phyloP scores from a whole-genome alignment of 148 eudicot genomes.

The Cornus controversa region DNA sequence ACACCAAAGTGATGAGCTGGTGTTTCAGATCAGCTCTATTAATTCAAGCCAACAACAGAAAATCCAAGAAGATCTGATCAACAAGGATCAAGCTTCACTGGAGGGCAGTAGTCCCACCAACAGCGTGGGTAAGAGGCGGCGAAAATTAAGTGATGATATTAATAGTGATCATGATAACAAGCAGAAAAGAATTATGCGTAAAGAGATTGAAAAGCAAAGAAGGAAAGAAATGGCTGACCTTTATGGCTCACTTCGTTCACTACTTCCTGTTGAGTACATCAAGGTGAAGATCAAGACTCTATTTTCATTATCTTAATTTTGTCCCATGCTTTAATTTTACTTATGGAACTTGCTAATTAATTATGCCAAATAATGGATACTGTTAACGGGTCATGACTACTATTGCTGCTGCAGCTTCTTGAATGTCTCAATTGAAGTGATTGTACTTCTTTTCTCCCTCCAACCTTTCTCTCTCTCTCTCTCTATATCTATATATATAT shows the following conservation, averaged over 20 bases:
- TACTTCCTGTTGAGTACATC: conserved; percentile 63
- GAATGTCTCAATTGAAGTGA: background rate
- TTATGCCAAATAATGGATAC: background rate
- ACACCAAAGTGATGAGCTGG: conserved; percentile 20
- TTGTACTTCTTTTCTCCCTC: background rate
- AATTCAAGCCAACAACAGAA: background rate
- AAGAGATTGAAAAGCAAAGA: conserved; percentile 70
- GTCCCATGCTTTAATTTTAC: background rate
- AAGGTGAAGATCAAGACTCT: conserved; percentile 35
- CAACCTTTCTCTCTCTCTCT: background rate
- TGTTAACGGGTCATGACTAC: background rate
- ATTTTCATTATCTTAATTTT: background rate
- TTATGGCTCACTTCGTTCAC: conserved; percentile 52
- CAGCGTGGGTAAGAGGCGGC: background rate
- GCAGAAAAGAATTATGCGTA: conserved; percentile 34
- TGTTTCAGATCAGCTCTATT: conserved; percentile 6
- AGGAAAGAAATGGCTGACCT: conserved; percentile 75
- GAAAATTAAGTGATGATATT: background rate
- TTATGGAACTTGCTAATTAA: background rate
- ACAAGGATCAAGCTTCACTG: conserved; percentile 5
- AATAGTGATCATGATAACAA: background rate
- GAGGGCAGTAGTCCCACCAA: background rate
- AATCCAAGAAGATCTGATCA: conserved; percentile 15
- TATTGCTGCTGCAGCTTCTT: background rate
- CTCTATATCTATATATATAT: too few relatives aligned